Percentiles rank a stretch among this genome's conserved stretches.
Conservation (phyloP, 441 rosid species). For the Melastoma candidum region DNA sequence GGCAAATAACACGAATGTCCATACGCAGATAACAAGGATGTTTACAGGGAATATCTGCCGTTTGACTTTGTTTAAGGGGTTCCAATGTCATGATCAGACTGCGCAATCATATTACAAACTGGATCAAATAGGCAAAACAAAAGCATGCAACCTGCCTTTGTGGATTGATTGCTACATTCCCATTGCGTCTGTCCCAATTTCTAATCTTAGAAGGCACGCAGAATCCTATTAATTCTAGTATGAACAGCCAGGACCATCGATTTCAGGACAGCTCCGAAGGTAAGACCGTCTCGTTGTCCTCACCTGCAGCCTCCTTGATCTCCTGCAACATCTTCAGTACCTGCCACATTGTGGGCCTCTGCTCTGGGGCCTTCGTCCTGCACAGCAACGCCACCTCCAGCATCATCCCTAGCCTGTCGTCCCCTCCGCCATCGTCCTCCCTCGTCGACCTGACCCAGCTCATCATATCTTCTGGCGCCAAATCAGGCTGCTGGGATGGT, state of each 20-base stretch:
- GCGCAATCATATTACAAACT: too few relatives aligned
- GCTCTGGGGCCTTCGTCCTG: constrained; percentile 59
- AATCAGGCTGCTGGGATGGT: constrained; percentile 59
- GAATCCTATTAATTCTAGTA: too few relatives aligned
- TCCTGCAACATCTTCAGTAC: constrained; percentile 82
- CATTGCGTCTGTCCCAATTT: too few relatives aligned
- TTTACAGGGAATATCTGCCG: too few relatives aligned
- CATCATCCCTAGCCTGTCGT: constrained; percentile 57
- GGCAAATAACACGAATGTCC: neutral
- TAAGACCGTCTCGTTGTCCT: constrained; percentile 36
- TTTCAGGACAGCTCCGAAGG: constrained; percentile 17
- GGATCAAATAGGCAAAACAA: too few relatives aligned
- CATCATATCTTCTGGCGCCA: constrained; percentile 37
- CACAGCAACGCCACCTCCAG: constrained; percentile 63
- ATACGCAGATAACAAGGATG: too few relatives aligned
- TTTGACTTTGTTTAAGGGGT: too few relatives aligned
- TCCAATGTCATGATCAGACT: too few relatives aligned
- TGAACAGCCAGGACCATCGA: too few relatives aligned
- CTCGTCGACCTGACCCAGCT: constrained; percentile 55
- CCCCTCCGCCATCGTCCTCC: constrained; percentile 41
- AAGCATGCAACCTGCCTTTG: too few relatives aligned
- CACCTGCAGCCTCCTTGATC: constrained; percentile 61
- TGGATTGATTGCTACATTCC: too few relatives aligned
- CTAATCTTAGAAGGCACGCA: too few relatives aligned
- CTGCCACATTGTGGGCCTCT: constrained; percentile 92